A percentile compares a stretch with the other conserved stretches of the same genome.
phyloP scores from a whole-genome alignment of 768 basidiomycete genomes.

The Termitomyces sp. region DNA sequence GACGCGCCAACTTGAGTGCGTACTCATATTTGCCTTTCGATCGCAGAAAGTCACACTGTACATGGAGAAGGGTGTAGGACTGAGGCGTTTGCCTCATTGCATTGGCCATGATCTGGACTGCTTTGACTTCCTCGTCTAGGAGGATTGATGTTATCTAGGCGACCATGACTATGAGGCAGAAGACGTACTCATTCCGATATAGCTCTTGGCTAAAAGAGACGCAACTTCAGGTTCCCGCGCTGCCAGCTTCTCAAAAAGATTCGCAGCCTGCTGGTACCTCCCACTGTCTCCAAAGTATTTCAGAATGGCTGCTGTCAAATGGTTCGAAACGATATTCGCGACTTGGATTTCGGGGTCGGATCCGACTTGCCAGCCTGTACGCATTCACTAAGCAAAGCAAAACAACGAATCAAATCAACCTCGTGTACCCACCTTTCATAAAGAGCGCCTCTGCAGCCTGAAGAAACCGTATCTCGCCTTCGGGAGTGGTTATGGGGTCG shows the following conservation, averaged over 20 bases:
- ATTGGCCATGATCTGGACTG: slow-evolving; percentile 84
- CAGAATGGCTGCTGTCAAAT: slow-evolving; percentile 89
- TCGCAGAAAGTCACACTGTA: slow-evolving; percentile 90
- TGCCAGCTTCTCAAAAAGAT: slow-evolving; percentile 87
- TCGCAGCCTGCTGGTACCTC: slow-evolving; percentile 81
- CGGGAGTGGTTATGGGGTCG: slow-evolving; percentile 86
- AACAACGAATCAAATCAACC: too few species aligned
- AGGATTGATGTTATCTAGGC: not conserved
- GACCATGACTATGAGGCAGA: not conserved
- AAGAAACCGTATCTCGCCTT: slow-evolving; percentile 86
- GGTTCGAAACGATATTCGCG: slow-evolving; percentile 93
- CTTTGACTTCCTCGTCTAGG: slow-evolving; percentile 96
- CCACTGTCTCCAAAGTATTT: slow-evolving; percentile 96
- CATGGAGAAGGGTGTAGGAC: slow-evolving; percentile 91
- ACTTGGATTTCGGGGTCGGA: slow-evolving; percentile 99
- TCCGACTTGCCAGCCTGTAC: slow-evolving; percentile 92
- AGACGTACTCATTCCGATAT: slow-evolving; percentile 93
- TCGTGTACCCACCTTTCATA: slow-evolving; percentile 50
- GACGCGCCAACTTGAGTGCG: slow-evolving; percentile 87
- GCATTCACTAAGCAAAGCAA: not conserved
- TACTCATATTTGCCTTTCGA: slow-evolving; percentile 81
- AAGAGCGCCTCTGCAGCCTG: slow-evolving; percentile 88
- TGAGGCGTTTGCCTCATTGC: slow-evolving; percentile 85
- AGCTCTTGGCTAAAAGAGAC: slow-evolving; percentile 79
- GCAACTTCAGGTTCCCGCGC: slow-evolving; percentile 88